Evolutionary conservation across 1,139 yeast genomes (phyloP), one percentile per base, ranked within the genome.

Genomic region (Petasospora rhodanensis): DNA sequence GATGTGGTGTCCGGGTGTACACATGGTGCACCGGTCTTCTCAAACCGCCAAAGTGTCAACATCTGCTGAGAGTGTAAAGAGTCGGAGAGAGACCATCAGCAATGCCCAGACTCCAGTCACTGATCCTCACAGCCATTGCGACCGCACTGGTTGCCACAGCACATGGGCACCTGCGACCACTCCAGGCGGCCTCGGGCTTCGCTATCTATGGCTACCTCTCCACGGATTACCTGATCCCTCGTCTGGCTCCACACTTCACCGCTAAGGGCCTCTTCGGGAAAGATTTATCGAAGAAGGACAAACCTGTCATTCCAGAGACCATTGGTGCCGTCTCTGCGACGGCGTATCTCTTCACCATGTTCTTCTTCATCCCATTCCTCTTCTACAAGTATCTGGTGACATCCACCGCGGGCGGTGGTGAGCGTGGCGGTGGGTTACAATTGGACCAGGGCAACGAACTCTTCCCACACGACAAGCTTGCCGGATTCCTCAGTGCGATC

Each of bases 281-380:
- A 43, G 99, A 91, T 54, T 51, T 86, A 55, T 78, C 87, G 32
- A 91, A 91, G 55, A 61, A 62, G 9, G 70, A 68, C n/a, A 71
- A 66, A 16, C 93, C 94, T 0, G 66, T 77, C 6, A 70, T 89
- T 11, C 93, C 98, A 1, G 99, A 91, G 58, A 74, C 94, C 0
- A 80, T 89, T 70, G 99, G 99, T 3, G 79, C 85, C 2, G 82
- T 89, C 0, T 73, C 87, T 7, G 94, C 96, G 0, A 68, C 83
- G 3, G 79, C 89, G 0, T 89, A 87, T 54, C 59, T 91, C 42
- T 76, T 87, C 47, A 60, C 82, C 29, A 81, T 91, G 87, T 74
- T 86, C 52, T 70, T 82, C 42, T 79, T 86, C 56, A 84, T 91
- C 34, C 98, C 98, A 12, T 86, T 89, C 56, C 67, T 89, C 52